Base-by-base conservation (phyloP, 306 rosid genomes). In the Lathyrus tuberosus region DNA sequence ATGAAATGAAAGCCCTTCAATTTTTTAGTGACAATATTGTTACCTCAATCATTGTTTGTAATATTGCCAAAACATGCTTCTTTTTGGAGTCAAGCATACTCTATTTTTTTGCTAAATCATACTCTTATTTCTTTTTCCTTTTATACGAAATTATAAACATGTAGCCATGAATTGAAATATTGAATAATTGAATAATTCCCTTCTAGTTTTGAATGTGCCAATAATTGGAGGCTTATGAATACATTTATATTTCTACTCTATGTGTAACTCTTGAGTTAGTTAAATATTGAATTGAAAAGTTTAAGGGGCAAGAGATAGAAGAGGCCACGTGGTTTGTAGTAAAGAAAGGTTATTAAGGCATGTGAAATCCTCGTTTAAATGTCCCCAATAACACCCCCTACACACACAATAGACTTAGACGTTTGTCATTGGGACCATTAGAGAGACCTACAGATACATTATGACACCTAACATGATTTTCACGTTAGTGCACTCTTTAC, bases 401-500 rank as follows among this genome's bases (percentile, higher is more conserved):
- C 14, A 15, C 13, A 31, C 8, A 57, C 40, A 85, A 20, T 4
- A 53, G n/a, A 22, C 60, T 53, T 31, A 67, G 62, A 63, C 75
- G 73, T 46, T 59, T 48, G 72, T 15, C 54, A 41, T 40, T 5
- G 76, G 83, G 89, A 81, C 84, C 87, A 77, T 79, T 60, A 52
- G 35, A 79, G 79, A 74, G 78, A 40, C 53, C 62, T 74, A 7
- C 30, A 62, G 63, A 11, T 70, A 82, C 73, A 65, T 43, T 49
- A 65, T 86, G 90, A 87, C 96, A 89, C 74, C 81, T 86, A 88
- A 88, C 97, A 76, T 92, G 95, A 71, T 72, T 71, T 80, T 78
- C 89, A 88, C 84, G 86, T 84, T 91, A 81, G 73, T 76, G 76
- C 84, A 79, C 10, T 76, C 73, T 80, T 56, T 81, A 71, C 62